Conservation (phyloP, 2,329 filamentous ascomycete species). For the Monilinia polystroma region DNA sequence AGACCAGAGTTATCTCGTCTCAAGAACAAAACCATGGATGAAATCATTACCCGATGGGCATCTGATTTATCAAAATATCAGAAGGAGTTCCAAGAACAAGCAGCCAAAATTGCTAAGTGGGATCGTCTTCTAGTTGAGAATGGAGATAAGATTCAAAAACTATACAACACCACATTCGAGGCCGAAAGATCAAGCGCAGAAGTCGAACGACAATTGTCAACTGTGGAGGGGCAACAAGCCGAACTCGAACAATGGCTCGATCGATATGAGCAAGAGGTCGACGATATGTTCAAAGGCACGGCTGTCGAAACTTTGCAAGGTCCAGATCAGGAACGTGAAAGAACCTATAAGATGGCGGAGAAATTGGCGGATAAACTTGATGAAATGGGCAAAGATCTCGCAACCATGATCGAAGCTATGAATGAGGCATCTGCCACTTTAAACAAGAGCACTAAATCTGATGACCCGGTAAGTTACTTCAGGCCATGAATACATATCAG, state of each 20-base stretch:
- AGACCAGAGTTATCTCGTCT: conserved; percentile 82
- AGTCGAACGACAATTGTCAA: conserved; percentile 85
- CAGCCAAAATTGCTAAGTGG: conserved; percentile 80
- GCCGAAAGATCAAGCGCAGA: conserved; percentile 90
- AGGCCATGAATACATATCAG: background rate
- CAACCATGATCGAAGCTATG: conserved; percentile 97
- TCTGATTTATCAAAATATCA: conserved; percentile 94
- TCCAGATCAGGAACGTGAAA: conserved; percentile 91
- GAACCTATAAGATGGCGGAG: conserved; percentile 94
- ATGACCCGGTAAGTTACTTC: conserved; percentile 70
- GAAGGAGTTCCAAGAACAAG: conserved; percentile 91
- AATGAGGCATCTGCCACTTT: conserved; percentile 88
- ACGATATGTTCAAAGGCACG: conserved; percentile 80
- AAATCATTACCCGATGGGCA: conserved; percentile 96
- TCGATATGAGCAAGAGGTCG: conserved; percentile 87
- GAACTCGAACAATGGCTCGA: conserved; percentile 88
- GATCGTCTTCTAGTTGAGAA: conserved; percentile 92
- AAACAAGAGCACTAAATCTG: conserved; percentile 83
- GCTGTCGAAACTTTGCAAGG: conserved; percentile 79
- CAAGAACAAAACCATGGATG: conserved; percentile 99
- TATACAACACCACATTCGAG: conserved; percentile 89
- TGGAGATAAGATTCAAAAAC: conserved; percentile 88
- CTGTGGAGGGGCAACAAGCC: conserved; percentile 88
- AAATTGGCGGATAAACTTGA: conserved; percentile 87
- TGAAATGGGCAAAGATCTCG: conserved; percentile 88